phyloP scores from a whole-genome alignment of 306 rosid species.

The Bauhinia variegata region DNA sequence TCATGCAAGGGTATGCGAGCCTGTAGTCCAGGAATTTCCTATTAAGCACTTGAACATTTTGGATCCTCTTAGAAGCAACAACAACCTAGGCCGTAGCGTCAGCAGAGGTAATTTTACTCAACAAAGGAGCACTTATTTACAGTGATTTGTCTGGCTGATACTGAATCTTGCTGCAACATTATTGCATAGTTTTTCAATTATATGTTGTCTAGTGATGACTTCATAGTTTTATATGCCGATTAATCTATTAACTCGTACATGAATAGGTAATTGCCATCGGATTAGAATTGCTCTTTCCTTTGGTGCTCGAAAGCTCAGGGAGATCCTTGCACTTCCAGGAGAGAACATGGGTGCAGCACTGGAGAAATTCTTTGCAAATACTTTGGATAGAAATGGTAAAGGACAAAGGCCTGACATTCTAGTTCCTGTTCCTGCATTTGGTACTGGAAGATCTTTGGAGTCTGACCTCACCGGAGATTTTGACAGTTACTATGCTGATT shows the following conservation, averaged over 20 bases:
- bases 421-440: conserved; percentile 71
- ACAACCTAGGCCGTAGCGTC: conserved; percentile 76
- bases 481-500: conserved; percentile 44
- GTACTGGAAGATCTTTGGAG: conserved; percentile 58
- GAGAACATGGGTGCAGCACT: conserved; percentile 51
- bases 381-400: conserved; percentile 70
- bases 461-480: conserved; percentile 56
- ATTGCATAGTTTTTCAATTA: too few species aligned
- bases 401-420: conserved; percentile 68
- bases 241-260: background rate
- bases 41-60: conserved; percentile 58
- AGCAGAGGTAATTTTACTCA: conserved; percentile 48
- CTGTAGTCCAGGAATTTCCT: conserved; percentile 45
- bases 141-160: too few species aligned
- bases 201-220: too few species aligned
- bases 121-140: conserved; percentile 28
- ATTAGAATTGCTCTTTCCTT: conserved; percentile 52
- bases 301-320: conserved; percentile 50
- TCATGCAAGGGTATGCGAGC: conserved; percentile 33
- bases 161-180: too few species aligned
- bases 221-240: too few species aligned
- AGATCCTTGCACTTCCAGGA: conserved; percentile 54
- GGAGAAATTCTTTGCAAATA: conserved; percentile 50
- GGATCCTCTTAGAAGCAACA: conserved; percentile 69
- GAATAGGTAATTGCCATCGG: conserved; percentile 61